Evolutionary conservation across 2,329 filamentous ascomycete species (phyloP), one percentile per base, ranked within the genome.

Genomic region (Scedosporium dehoogii): DNA sequence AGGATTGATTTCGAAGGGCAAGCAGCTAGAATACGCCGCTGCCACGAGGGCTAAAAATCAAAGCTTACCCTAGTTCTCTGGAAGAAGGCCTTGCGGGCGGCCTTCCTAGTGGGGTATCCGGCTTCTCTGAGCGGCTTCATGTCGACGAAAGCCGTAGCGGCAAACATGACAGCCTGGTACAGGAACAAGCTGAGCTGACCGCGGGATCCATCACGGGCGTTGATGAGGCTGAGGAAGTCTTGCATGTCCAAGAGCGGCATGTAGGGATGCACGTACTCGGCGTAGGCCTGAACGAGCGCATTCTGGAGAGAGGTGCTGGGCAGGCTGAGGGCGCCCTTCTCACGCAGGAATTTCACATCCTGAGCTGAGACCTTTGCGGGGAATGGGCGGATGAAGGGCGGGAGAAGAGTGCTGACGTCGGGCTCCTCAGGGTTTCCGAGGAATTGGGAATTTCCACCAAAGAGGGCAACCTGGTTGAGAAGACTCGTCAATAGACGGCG

Each of bases 101-200:
- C 86, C 75, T 94, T 93, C 57, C 92, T 82, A 23, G 83, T 88
- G 6, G 82, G 74, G 70, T 91, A 96, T 1, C 93, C 93, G 23
- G 89, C 91, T 59, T 87, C 84, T 42, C 84, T 85, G 57, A 97
- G 79, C 70, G 87, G 81, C 63, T 87, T 84, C 76, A 91, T 88
- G 68, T 94, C 91, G 63, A 96, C 87, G 72, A 94, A 96, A 0
- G 92, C 91, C 2, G 90, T 90, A 1, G 90, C 92, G 1, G 91
- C 88, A 72, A 97, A 97, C 91, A 97, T 96, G 69, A 96, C 88
- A 10, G 92, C 90, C 71, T 97, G 93, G 74, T 96, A 97, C 1
- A 97, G 78, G 63, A 97, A 84, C 68, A 97, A 78, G 75, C 92
- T 96, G 69, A 92, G 81, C 70, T 86, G 87, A 9, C 88, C 87